Evolutionary conservation across 805 yeast genomes (phyloP).

Genomic region (Maudiozyma serrabonitensis): DNA sequence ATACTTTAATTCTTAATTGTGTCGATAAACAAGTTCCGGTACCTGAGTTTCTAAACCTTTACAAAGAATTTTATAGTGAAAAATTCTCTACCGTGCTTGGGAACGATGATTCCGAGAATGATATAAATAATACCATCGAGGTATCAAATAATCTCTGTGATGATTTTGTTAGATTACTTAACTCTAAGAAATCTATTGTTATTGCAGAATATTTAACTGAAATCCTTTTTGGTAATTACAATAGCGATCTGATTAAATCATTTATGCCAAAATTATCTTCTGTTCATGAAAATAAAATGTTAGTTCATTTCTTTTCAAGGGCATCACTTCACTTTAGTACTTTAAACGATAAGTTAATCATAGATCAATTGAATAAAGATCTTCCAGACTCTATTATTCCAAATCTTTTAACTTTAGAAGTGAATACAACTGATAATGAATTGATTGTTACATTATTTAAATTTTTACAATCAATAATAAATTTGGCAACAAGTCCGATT

Average conservation of each 20-base stretch:
- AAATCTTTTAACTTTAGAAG: slow-evolving; percentile 9
- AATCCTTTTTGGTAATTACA: slow-evolving; percentile 23
- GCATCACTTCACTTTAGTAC: slow-evolving; percentile 18
- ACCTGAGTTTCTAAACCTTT: slow-evolving; percentile 23
- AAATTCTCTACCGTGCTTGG: slow-evolving; percentile 12
- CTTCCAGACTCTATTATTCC: slow-evolving; percentile 19
- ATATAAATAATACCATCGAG: slow-evolving; percentile 1
- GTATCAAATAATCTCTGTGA: slow-evolving; percentile 6
- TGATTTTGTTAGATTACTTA: slow-evolving; percentile 18
- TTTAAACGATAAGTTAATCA: slow-evolving; percentile 22
- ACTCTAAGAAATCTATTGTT: slow-evolving; percentile 10
- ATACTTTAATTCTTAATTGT: slow-evolving; percentile 20
- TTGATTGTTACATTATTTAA: slow-evolving; percentile 21
- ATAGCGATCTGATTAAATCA: slow-evolving; percentile 17
- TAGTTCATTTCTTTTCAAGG: slow-evolving; percentile 23
- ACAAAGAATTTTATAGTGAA: slow-evolving; percentile 28
- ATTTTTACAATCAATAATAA: slow-evolving; percentile 16
- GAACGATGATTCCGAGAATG: slow-evolving; percentile 10
- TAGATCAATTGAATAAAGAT: slow-evolving; percentile 22
- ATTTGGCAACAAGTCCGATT: slow-evolving; percentile 9
- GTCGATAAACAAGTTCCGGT: slow-evolving; percentile 21
- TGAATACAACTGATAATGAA: slow-evolving; percentile 9
- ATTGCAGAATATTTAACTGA: slow-evolving; percentile 24
- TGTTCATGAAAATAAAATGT: slow-evolving; percentile 8
- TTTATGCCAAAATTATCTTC: slow-evolving; percentile 19